Evolutionary conservation across 345 rosid species (phyloP).

Genomic region (Angophora floribunda): DNA sequence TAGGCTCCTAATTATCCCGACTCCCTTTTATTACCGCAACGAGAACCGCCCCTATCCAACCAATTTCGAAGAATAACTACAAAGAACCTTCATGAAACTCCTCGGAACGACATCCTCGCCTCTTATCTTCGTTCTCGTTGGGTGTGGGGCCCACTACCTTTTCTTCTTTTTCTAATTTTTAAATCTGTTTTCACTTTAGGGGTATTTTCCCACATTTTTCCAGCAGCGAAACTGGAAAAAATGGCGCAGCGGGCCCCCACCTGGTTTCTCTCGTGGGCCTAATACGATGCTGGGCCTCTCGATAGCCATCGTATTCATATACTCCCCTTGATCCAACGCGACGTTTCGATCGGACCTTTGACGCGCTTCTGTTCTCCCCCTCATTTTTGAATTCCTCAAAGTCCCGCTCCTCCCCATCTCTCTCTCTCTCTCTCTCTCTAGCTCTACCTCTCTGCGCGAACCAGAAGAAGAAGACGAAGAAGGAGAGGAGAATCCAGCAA

Average conservation of each 20-base stretch:
- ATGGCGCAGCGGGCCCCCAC: background rate
- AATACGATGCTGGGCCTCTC: background rate
- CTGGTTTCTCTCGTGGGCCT: background rate
- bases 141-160: background rate
- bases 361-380: background rate
- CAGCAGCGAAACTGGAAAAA: background rate
- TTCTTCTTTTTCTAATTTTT: fast-evolving
- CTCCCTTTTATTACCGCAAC: background rate
- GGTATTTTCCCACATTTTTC: background rate
- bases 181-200: background rate
- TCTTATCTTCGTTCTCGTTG: background rate
- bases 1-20: background rate
- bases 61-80: background rate
- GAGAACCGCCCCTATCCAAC: background rate
- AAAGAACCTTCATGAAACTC: background rate
- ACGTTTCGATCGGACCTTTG: background rate
- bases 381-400: background rate
- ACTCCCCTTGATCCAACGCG: background rate
- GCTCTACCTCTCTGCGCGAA: background rate
- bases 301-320: background rate
- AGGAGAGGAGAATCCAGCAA: background rate
- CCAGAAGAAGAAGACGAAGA: background rate
- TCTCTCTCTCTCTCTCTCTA: background rate
- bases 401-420: background rate
- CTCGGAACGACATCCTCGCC: background rate